Evolutionary conservation across 2,329 filamentous ascomycete species (phyloP).

Genomic region (Aspergillus sp.): DNA sequence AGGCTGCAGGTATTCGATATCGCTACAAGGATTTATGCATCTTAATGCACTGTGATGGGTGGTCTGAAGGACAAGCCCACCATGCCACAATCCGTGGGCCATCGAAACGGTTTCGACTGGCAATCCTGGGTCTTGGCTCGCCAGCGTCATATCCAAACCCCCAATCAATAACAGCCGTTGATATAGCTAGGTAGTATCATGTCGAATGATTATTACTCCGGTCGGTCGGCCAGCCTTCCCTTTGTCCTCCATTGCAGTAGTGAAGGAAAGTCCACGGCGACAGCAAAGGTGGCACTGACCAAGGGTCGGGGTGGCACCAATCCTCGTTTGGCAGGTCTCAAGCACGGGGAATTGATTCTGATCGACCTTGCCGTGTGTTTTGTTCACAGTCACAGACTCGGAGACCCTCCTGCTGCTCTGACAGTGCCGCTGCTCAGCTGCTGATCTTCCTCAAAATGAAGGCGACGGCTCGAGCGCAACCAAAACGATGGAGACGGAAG

Average conservation of each 20-base stretch:
- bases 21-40: not conserved
- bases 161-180: conserved; percentile 1
- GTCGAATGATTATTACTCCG: conserved; percentile 2
- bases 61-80: conserved; percentile 8
- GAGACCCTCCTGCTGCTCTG: not conserved
- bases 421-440: conserved; percentile 9
- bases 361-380: conserved; percentile 9
- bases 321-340: not conserved
- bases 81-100: conserved; percentile 15
- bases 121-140: conserved; percentile 1
- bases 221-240: not conserved
- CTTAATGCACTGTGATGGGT: conserved; percentile 6
- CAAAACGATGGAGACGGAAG: not conserved
- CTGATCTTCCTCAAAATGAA: conserved; percentile 10
- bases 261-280: conserved; percentile 4
- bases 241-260: not conserved
- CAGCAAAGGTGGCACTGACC: conserved; percentile 8
- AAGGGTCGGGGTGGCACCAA: conserved; percentile 5
- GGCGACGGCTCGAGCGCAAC: conserved; percentile 8
- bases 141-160: not conserved
- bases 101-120: conserved; percentile 18
- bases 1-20: conserved; percentile 3
- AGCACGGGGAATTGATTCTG: conserved; percentile 13
- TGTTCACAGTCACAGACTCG: not conserved
- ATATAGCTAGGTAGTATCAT: conserved; percentile 3